A percentile compares a stretch with the other conserved stretches of the same genome.
Conservation (phyloP, 139 green algal genomes). For the Ostreobium quekettii region DNA sequence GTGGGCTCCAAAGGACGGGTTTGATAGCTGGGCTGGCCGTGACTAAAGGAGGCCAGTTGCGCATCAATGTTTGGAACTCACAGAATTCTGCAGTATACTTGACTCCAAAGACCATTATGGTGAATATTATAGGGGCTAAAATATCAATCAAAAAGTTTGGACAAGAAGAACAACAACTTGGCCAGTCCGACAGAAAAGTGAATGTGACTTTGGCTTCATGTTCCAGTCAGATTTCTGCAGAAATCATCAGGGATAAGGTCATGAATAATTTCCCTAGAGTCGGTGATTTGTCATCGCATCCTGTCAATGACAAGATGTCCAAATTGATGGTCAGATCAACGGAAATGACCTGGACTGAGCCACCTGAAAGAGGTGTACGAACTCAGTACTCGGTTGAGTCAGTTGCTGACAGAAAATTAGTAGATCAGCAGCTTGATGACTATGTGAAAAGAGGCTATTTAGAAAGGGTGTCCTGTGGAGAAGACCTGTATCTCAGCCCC, state of each 20-base stretch:
- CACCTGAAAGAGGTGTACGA: background rate
- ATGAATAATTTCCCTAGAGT: background rate
- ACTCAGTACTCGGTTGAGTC: background rate
- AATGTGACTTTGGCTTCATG: no score
- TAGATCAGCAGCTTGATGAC: slow-evolving; percentile 8
- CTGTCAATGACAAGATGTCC: background rate
- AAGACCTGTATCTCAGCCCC: slow-evolving; percentile 3
- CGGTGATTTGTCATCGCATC: background rate
- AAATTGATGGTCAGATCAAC: background rate
- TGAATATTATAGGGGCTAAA: no score
- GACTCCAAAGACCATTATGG: no score
- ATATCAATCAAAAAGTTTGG: no score
- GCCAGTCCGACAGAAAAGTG: no score
- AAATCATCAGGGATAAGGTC: slow-evolving; percentile 5
- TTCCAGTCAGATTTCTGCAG: no score
- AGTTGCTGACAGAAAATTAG: background rate
- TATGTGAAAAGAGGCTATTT: slow-evolving; percentile 13
- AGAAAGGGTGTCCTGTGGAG: background rate
- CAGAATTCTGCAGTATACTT: no score
- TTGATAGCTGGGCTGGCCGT: no score
- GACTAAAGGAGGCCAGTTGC: no score
- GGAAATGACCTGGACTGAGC: background rate
- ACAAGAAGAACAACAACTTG: no score
- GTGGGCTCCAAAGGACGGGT: no score
- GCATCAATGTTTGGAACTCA: no score